These are phyloP conservation scores for Dothideomycetidae sp. DNA, from an alignment of 2,329 filamentous ascomycete genomes.

Conservation along the genomic window DNA sequence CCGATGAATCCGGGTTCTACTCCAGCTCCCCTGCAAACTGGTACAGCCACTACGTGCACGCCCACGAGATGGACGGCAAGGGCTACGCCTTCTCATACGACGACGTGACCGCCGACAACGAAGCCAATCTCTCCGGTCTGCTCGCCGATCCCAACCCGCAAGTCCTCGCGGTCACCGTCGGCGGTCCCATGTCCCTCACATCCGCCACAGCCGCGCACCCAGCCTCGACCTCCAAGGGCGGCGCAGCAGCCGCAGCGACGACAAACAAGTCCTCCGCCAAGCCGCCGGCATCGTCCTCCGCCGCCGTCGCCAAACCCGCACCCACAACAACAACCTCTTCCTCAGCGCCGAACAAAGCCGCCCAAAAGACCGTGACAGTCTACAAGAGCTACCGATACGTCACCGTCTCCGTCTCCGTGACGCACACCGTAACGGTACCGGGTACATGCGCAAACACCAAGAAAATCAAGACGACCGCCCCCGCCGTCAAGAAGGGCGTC, in stretches of 20 bases:
- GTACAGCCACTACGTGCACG: conserved; percentile 46
- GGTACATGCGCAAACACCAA: background rate
- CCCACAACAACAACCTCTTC: background rate
- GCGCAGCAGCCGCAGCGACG: background rate
- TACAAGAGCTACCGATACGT: background rate
- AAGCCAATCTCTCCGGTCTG: conserved; percentile 39
- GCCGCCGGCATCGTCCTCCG: background rate
- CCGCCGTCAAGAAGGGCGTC: background rate
- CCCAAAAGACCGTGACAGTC: background rate
- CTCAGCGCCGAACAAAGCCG: background rate
- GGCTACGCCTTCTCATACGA: conserved; percentile 58
- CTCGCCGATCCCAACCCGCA: conserved; percentile 30
- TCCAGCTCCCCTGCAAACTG: conserved; percentile 30
- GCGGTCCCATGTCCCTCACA: conserved; percentile 23
- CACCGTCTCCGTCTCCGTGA: background rate
- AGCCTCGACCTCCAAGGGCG: background rate
- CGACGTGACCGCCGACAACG: conserved; percentile 47
- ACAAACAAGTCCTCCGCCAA: background rate
- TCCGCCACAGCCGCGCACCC: no score
- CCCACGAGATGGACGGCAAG: conserved; percentile 41
- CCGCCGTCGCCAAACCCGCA: background rate
- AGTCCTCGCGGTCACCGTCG: conserved; percentile 34
- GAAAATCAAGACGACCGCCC: background rate
- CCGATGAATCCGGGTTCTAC: conserved; percentile 32
- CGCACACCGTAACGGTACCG: background rate